Conservation (phyloP, 495 filamentous ascomycete species). For the Xylaria bambusicola region DNA sequence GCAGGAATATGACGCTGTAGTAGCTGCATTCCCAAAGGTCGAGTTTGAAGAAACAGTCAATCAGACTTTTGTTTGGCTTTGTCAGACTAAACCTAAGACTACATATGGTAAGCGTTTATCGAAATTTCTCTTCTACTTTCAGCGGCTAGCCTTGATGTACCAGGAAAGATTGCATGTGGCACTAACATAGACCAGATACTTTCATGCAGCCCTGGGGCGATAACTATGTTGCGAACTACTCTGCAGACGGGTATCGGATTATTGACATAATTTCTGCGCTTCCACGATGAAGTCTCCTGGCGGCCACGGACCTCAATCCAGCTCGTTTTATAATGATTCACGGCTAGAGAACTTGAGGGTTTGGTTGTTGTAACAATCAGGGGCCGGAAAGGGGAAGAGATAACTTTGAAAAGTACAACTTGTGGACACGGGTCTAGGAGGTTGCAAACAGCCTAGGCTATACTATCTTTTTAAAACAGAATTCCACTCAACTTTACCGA, state of each 20-base stretch:
- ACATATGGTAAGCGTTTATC: constrained; percentile 41
- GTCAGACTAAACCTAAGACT: constrained; percentile 36
- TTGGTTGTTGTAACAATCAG: no score
- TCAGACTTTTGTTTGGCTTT: constrained; percentile 37
- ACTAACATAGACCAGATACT: constrained; percentile 25
- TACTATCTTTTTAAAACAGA: no score
- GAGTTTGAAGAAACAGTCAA: constrained; percentile 37
- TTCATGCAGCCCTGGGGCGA: constrained; percentile 33
- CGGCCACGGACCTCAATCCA: no score
- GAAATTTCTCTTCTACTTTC: neutral
- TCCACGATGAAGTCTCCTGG: neutral
- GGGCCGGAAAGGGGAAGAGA: no score
- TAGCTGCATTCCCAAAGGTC: constrained; percentile 32
- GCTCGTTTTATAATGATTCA: no score
- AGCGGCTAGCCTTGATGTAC: no score
- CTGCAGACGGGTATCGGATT: constrained; percentile 29
- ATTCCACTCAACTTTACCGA: no score
- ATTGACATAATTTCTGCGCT: constrained; percentile 17
- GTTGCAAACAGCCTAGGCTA: no score
- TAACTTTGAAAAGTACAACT: no score
- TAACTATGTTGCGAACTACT: constrained; percentile 30
- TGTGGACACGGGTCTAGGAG: no score
- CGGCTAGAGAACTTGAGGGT: no score
- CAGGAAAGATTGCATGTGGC: neutral
- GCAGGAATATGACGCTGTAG: constrained; percentile 36